Base-by-base conservation (phyloP, 2,329 filamentous ascomycete genomes). In the Colletotrichum ledebouriae region DNA sequence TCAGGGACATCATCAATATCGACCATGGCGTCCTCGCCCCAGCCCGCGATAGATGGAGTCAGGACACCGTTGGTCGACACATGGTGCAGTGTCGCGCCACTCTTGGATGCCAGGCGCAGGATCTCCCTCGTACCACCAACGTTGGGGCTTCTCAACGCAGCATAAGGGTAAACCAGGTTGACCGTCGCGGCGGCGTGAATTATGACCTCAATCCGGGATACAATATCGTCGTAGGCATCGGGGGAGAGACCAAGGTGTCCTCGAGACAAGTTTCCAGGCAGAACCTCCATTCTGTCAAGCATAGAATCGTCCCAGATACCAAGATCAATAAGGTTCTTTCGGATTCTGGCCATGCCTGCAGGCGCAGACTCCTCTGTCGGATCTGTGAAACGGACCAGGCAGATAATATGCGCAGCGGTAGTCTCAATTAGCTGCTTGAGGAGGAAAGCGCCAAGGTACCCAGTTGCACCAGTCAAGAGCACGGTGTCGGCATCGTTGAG, bases 101-200 rank as follows among this genome's bases (percentile, higher is more conserved):
- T 86, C 42, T 86, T 84, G 65, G 87, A 85, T 0, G 92, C 92
- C 29, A 95, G 82, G 49, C 92, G 90, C 59, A 95, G 78, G 44
- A 94, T 87, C 75, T 94, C 92, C 47, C 87, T 83, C 0, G 92
- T 94, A n/a, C 92, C 92, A n/a, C 88, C 88, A 2, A 95, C 90
- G 72, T 95, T 95, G 65, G 92, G 87, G 58, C 86, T 87, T 60
- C 92, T 86, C 72, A 95, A 82, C 0, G 92, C 90, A 47, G 92
- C 92, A 72, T 94, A 94, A 0, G 92, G 92, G 72, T 95, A 94
- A 0, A 95, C 91, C 56, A 95, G 82, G 75, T 94, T 94, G 74
- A 95, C 92, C 0, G 90, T 92, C 5, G 92, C 92, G 29, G 89
- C 92, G 41, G 92, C 90, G 75, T 95, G 92, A 1, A 94, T 84